Conservation (phyloP, 2,329 filamentous ascomycete species). For the Cladophialophora exuberans region DNA sequence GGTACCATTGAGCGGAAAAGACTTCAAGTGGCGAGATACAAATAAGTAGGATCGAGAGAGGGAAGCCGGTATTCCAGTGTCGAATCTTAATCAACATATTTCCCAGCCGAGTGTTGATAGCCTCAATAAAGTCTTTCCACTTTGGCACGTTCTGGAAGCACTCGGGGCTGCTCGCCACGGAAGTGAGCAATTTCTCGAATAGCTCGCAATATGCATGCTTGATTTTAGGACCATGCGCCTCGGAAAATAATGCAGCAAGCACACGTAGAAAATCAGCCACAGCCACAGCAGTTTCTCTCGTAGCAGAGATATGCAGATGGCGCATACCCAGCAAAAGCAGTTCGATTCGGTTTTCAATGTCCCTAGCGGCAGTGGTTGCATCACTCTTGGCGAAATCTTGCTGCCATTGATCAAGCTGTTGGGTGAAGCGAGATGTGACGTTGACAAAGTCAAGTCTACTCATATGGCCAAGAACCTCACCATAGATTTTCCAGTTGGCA, state of each 20-base stretch:
- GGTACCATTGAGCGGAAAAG: constrained; percentile 85
- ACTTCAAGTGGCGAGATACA: constrained; percentile 85
- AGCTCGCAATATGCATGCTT: constrained; percentile 96
- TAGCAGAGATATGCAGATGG: constrained; percentile 76
- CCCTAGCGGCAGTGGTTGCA: constrained; percentile 61
- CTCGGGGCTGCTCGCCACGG: constrained; percentile 79
- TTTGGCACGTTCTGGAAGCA: constrained; percentile 77
- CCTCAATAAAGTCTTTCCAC: constrained; percentile 83
- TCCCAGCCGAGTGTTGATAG: constrained; percentile 75
- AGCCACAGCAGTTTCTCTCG: constrained; percentile 60
- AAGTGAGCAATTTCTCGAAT: constrained; percentile 81
- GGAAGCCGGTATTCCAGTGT: constrained; percentile 88
- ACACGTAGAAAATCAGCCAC: constrained; percentile 81
- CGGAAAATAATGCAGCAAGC: constrained; percentile 79
- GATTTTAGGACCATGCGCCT: constrained; percentile 82
- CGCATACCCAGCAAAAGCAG: constrained; percentile 90
- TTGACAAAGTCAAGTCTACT: constrained; percentile 87
- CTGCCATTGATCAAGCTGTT: constrained; percentile 77
- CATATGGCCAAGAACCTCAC: constrained; percentile 92
- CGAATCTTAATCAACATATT: constrained; percentile 90
- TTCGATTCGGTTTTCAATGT: constrained; percentile 80
- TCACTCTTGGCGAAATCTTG: constrained; percentile 72
- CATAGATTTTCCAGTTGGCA: constrained; percentile 95
- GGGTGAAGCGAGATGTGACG: constrained; percentile 79
- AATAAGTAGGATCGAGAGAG: constrained; percentile 81